phyloP scores from a whole-genome alignment of 176 grass and related monocot genomes.

The Lolium rigidum region DNA sequence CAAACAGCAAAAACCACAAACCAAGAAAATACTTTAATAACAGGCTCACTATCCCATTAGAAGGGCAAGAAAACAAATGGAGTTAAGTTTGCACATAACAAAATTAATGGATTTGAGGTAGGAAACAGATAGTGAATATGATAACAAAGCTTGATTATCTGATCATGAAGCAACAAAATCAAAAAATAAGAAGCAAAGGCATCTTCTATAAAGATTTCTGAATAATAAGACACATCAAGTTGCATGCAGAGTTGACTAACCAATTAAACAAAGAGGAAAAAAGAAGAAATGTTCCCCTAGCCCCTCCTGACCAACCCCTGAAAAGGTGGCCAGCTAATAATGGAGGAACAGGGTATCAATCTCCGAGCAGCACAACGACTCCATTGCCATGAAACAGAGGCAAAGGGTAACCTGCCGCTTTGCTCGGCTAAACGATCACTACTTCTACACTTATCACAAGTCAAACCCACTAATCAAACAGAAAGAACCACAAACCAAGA shows the following conservation, averaged over 20 bases:
- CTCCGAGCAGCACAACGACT: too few species aligned
- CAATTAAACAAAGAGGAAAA: background rate
- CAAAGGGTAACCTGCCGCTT: too few species aligned
- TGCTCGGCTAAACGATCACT: conserved; percentile 7
- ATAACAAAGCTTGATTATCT: background rate
- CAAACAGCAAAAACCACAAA: background rate
- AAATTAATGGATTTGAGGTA: too few species aligned
- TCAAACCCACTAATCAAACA: background rate
- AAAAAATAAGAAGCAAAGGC: background rate
- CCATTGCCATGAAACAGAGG: too few species aligned
- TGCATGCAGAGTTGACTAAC: background rate
- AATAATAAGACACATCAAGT: too few species aligned
- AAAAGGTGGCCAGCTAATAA: too few species aligned
- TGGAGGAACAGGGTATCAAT: too few species aligned
- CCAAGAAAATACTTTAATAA: background rate
- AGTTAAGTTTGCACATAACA: too few species aligned
- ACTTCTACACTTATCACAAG: background rate
- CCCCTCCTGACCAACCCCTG: background rate
- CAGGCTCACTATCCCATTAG: background rate
- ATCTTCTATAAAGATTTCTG: background rate
- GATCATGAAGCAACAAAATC: background rate
- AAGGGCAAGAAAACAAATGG: background rate
- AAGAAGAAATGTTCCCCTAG: background rate
- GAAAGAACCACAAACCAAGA: background rate
- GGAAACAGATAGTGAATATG: too few species aligned